phyloP scores from a whole-genome alignment of 1,139 yeast genomes.

The Saccharomyces hybrid region DNA sequence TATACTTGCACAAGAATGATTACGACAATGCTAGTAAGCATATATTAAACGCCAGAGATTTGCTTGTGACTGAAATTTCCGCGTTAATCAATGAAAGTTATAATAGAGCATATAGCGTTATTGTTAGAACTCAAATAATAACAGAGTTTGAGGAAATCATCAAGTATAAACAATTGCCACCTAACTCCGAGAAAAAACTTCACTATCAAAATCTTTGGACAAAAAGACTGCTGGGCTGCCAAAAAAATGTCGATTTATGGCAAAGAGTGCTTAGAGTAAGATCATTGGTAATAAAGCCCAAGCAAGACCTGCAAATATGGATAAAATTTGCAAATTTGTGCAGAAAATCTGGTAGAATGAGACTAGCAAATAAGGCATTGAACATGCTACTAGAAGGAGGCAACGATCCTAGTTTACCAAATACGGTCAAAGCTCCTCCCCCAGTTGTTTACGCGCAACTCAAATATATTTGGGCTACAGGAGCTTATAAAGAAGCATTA shows the following conservation, averaged over 20 bases:
- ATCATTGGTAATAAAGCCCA: slow-evolving; percentile 90
- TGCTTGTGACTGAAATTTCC: slow-evolving; percentile 86
- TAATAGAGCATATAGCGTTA: slow-evolving; percentile 93
- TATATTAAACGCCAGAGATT: slow-evolving; percentile 77
- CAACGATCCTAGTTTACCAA: slow-evolving; percentile 41
- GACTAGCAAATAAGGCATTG: slow-evolving; percentile 86
- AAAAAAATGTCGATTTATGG: slow-evolving; percentile 96
- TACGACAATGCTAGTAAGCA: slow-evolving; percentile 76
- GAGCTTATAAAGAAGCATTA: slow-evolving; percentile 79
- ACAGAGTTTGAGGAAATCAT: slow-evolving; percentile 95
- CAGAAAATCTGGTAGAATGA: slow-evolving; percentile 85
- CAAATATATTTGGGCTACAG: slow-evolving; percentile 95
- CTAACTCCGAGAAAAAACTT: slow-evolving; percentile 67
- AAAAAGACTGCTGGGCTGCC: slow-evolving; percentile 85
- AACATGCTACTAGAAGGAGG: slow-evolving; percentile 58
- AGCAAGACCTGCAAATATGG: slow-evolving; percentile 98
- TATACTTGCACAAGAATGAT: slow-evolving; percentile 77
- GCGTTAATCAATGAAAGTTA: slow-evolving; percentile 94
- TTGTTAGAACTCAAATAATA: slow-evolving; percentile 93
- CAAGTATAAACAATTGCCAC: slow-evolving; percentile 76
- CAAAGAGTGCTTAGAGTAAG: slow-evolving; percentile 91
- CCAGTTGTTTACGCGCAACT: slow-evolving; percentile 95
- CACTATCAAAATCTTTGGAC: slow-evolving; percentile 91
- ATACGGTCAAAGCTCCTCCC: slow-evolving; percentile 81
- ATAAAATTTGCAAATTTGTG: slow-evolving; percentile 94